Evolutionary conservation across 2,329 filamentous ascomycete genomes (phyloP).

Genomic region (Pseudopyrenochaeta lycopersici): DNA sequence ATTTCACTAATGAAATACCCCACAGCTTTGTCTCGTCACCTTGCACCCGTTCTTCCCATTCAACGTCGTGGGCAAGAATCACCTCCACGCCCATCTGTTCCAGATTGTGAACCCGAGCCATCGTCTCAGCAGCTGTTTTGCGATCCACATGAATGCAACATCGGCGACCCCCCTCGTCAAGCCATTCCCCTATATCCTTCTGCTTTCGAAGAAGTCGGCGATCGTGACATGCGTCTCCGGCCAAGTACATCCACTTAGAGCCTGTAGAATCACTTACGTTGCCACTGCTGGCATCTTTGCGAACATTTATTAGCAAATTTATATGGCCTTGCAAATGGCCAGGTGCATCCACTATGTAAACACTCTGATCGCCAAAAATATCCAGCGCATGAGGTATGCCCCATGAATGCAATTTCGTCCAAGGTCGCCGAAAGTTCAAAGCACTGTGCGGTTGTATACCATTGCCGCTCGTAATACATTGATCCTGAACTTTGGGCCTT

Average conservation of each 20-base stretch:
- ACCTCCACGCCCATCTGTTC: slow-evolving; percentile 57
- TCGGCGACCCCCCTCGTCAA: slow-evolving; percentile 54
- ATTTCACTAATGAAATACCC: too few species aligned
- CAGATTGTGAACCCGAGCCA: slow-evolving; percentile 54
- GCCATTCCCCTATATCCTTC: slow-evolving; percentile 62
- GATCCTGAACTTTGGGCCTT: not conserved
- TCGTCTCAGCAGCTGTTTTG: slow-evolving; percentile 55
- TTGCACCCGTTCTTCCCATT: slow-evolving; percentile 49
- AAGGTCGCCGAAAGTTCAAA: slow-evolving; percentile 38
- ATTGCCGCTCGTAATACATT: not conserved
- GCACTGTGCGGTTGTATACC: not conserved
- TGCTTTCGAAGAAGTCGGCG: slow-evolving; percentile 61
- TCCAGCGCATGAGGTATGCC: slow-evolving; percentile 58
- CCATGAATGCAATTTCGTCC: slow-evolving; percentile 56
- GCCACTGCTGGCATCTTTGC: too few species aligned
- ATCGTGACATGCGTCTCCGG: slow-evolving; percentile 66
- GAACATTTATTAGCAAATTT: slow-evolving; percentile 57
- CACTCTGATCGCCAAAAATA: slow-evolving; percentile 58
- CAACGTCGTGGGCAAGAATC: slow-evolving; percentile 62
- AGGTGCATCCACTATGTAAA: slow-evolving; percentile 60
- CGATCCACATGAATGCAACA: slow-evolving; percentile 64
- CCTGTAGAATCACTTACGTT: slow-evolving; percentile 15
- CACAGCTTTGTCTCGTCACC: too few species aligned
- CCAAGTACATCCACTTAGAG: slow-evolving; percentile 57
- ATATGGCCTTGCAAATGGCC: slow-evolving; percentile 65